Conservation (phyloP, 1,139 yeast species). For the Wickerhamomyces sp. region DNA sequence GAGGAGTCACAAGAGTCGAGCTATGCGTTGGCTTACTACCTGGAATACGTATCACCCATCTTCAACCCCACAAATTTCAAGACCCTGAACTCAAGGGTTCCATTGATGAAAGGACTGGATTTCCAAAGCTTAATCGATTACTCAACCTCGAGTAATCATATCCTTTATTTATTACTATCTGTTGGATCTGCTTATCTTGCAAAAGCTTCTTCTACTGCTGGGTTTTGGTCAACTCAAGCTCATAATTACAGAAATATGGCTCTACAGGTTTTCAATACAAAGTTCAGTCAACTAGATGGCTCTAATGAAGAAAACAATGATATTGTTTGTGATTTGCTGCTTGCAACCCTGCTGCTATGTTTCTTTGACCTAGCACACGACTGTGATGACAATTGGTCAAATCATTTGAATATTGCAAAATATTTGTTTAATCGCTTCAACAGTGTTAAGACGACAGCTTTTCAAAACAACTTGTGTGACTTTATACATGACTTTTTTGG, state of each 20-base stretch:
- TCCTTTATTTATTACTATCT: conserved; percentile 5
- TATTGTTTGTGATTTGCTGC: conserved; percentile 2
- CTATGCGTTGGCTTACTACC: conserved; percentile 7
- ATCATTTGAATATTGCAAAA: conserved; percentile 5
- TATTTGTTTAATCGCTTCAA: not conserved
- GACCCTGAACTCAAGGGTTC: not conserved
- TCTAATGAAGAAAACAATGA: not conserved
- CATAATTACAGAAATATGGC: conserved; percentile 2
- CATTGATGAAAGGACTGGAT: not conserved
- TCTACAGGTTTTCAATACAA: not conserved
- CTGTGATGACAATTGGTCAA: conserved; percentile 11
- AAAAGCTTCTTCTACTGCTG: not conserved
- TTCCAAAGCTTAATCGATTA: conserved; percentile 7
- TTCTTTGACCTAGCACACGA: conserved; percentile 9
- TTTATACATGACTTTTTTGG: conserved; percentile 9
- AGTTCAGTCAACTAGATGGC: not conserved
- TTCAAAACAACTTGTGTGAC: conserved; percentile 1
- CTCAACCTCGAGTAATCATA: conserved; percentile 3
- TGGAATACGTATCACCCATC: conserved; percentile 8
- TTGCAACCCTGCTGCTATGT: conserved; percentile 8
- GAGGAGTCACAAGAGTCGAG: not conserved
- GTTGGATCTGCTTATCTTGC: conserved; percentile 7
- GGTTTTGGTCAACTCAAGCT: conserved; percentile 5
- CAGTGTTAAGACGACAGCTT: not conserved
- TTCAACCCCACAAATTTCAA: conserved; percentile 7